phyloP scores from a whole-genome alignment of 2,329 filamentous ascomycete species.

The Penicillium rolfsii region DNA sequence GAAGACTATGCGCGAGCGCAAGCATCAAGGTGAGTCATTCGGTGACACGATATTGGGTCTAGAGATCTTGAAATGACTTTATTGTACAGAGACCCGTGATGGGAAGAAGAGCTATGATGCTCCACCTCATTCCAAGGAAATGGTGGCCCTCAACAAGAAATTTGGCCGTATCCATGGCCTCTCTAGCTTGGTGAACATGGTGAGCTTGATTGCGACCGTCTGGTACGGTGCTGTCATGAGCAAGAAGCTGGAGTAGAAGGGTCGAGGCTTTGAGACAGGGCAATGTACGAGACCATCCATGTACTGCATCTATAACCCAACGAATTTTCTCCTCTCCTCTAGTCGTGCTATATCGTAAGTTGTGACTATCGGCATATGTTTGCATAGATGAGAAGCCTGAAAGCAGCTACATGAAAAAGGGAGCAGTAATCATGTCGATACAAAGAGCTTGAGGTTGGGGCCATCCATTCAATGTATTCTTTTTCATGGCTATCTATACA shows the following conservation, averaged over 20 bases:
- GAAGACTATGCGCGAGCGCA: slow-evolving; percentile 72
- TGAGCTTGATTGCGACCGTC: slow-evolving; percentile 68
- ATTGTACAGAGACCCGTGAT: slow-evolving; percentile 73
- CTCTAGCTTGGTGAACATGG: slow-evolving; percentile 77
- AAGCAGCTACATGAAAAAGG: too few relatives aligned
- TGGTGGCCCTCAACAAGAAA: slow-evolving; percentile 75
- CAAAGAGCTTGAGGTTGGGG: neutral
- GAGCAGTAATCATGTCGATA: too few relatives aligned
- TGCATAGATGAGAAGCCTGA: neutral
- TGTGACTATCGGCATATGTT: neutral
- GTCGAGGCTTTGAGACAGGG: neutral
- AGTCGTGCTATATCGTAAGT: neutral
- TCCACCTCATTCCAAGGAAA: slow-evolving; percentile 79
- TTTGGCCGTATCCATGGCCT: slow-evolving; percentile 81
- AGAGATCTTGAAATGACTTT: slow-evolving; percentile 12
- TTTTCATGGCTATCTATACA: slow-evolving; percentile 26
- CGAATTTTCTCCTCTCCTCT: neutral
- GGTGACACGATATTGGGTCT: neutral
- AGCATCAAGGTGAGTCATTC: slow-evolving; percentile 70
- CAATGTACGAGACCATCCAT: neutral
- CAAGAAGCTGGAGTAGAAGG: slow-evolving; percentile 53
- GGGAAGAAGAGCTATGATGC: slow-evolving; percentile 84
- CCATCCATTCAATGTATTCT: slow-evolving; percentile 17
- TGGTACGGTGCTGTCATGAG: slow-evolving; percentile 79
- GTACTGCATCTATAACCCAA: neutral